A percentile compares a stretch with the other conserved stretches of the same genome.
These are phyloP conservation scores for Trametes cubensis DNA, from an alignment of 768 basidiomycete genomes.

Conservation along the genomic window DNA sequence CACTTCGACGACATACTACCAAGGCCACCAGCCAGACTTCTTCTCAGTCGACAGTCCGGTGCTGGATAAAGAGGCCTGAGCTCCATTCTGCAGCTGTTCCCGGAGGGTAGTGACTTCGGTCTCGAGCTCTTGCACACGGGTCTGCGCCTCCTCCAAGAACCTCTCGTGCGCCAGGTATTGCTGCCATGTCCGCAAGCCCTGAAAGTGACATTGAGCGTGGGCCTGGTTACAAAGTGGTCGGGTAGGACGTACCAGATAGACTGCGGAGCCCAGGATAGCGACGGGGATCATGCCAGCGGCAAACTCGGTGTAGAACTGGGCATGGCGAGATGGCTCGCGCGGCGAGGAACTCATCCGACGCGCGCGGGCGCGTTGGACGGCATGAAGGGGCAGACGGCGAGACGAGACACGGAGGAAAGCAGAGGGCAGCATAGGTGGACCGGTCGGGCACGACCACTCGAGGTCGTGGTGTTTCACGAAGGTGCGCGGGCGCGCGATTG, in stretches of 20 bases:
- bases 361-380: constrained; percentile 4
- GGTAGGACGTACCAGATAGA: constrained; percentile 62
- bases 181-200: constrained; percentile 72
- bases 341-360: constrained; percentile 17
- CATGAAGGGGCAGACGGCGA: constrained; percentile 4
- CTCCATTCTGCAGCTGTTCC: constrained; percentile 11
- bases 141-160: constrained; percentile 62
- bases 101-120: constrained; percentile 50
- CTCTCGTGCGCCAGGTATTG: constrained; percentile 70
- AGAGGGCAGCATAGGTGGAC: constrained; percentile 5
- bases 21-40: constrained; percentile 29
- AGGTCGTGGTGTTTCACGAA: constrained; percentile 10
- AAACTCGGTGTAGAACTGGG: constrained; percentile 67
- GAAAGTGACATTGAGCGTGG: neutral
- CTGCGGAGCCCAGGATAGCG: constrained; percentile 74
- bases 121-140: constrained; percentile 58
- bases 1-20: constrained; percentile 25
- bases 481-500: neutral
- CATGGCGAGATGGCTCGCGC: constrained; percentile 49
- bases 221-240: constrained; percentile 7
- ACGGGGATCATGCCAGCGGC: constrained; percentile 80
- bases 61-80: neutral
- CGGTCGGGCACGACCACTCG: neutral
- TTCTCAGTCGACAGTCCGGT: constrained; percentile 2
- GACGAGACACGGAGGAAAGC: constrained; percentile 9